Percentiles rank a stretch among this genome's conserved stretches.
phyloP scores from a whole-genome alignment of 2,329 filamentous ascomycete genomes.

The Botrytis byssoidea region DNA sequence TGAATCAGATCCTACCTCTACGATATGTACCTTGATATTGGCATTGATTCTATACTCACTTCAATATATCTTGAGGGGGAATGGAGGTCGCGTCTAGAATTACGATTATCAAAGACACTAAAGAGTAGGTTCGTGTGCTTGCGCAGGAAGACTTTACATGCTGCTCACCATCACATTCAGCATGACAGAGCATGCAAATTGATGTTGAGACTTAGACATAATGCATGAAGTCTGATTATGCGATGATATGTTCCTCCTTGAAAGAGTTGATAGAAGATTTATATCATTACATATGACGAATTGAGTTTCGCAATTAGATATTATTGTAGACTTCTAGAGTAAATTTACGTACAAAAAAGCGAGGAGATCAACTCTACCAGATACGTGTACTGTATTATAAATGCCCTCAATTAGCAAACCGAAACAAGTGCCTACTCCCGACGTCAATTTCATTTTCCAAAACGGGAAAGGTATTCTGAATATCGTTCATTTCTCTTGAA shows the following conservation, averaged over 20 bases:
- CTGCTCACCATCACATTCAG: neutral
- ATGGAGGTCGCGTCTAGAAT: neutral
- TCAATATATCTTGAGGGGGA: neutral
- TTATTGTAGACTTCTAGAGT: neutral
- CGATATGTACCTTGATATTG: neutral
- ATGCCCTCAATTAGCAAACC: neutral
- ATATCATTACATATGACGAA: neutral
- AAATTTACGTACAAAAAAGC: accelerated
- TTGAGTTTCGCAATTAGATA: neutral
- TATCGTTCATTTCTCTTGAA: neutral
- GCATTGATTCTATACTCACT: neutral
- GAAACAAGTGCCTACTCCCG: neutral
- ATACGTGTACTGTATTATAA: neutral
- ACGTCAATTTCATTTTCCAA: neutral
- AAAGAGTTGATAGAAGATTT: neutral
- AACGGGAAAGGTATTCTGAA: accelerated
- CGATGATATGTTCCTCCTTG: neutral
- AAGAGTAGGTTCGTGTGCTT: neutral
- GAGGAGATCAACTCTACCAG: neutral
- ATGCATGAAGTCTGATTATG: neutral
- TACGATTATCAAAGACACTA: neutral
- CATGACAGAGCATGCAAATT: neutral
- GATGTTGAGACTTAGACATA: neutral
- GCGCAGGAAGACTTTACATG: neutral
- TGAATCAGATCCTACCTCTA: neutral